A percentile compares a stretch with the other conserved stretches of the same genome.
Evolutionary conservation across 306 rosid genomes (phyloP).

Genomic region (Citrullus amarus): DNA sequence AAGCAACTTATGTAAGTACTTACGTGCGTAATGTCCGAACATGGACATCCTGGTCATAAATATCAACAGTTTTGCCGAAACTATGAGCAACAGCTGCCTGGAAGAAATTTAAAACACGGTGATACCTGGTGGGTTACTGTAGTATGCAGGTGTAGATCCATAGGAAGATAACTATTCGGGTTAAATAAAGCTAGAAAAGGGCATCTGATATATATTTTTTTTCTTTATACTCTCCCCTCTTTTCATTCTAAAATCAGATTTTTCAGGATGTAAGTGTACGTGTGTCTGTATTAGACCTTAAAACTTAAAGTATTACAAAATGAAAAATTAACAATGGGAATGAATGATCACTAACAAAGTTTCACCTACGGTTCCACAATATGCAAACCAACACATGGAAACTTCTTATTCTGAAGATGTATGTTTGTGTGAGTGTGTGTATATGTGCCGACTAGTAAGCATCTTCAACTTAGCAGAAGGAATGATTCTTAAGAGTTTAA

Average conservation of each 20-base stretch:
- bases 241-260: background rate
- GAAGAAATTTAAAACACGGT: constrained; percentile 7
- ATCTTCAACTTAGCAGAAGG: background rate
- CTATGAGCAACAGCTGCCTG: constrained; percentile 83
- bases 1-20: constrained; percentile 18
- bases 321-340: background rate
- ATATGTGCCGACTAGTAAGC: background rate
- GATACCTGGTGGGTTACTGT: background rate
- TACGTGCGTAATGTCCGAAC: constrained; percentile 65
- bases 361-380: background rate
- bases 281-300: background rate
- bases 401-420: background rate
- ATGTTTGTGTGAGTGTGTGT: background rate
- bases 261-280: background rate
- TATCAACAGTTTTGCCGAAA: constrained; percentile 61
- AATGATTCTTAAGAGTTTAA: background rate
- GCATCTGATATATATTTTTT: background rate
- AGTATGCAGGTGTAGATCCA: background rate
- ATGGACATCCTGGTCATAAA: constrained; percentile 87
- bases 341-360: background rate
- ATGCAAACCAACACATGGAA: background rate
- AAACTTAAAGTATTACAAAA: background rate
- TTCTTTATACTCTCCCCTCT: background rate
- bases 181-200: background rate
- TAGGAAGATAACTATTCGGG: background rate